Percentiles rank a stretch among this genome's conserved stretches.
Conservation (phyloP, 441 rosid species). For the Populus hybrid region DNA sequence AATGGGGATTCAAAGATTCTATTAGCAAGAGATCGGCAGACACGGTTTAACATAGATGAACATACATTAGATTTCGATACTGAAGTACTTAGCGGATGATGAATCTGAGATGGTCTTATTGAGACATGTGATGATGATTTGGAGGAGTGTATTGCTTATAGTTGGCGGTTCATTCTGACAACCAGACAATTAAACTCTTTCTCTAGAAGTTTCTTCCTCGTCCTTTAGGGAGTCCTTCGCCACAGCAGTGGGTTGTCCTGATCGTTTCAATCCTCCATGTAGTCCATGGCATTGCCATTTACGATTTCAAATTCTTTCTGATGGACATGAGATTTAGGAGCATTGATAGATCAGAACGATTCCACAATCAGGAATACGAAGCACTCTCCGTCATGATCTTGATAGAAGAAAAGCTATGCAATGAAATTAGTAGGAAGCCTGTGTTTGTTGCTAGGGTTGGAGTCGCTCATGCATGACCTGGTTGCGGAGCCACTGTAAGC, state of each 20-base stretch:
- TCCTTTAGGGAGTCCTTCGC: constrained; percentile 34
- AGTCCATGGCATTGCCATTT: background rate
- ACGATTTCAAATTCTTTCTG: background rate
- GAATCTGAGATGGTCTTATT: constrained; percentile 82
- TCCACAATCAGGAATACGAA: background rate
- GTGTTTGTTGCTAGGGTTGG: background rate
- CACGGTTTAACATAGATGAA: constrained; percentile 68
- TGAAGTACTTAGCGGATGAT: constrained; percentile 92
- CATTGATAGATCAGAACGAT: background rate
- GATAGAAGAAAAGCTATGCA: background rate
- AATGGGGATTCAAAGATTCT: constrained; percentile 49
- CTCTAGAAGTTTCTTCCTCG: constrained; percentile 56
- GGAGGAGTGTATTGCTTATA: constrained; percentile 76
- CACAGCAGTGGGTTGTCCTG: constrained; percentile 30
- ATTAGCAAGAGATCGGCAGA: constrained; percentile 53
- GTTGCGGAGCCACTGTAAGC: too few relatives aligned
- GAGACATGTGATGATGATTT: constrained; percentile 86
- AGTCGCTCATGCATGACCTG: background rate
- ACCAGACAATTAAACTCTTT: constrained; percentile 53
- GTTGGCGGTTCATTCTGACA: constrained; percentile 45
- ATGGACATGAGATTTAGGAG: background rate
- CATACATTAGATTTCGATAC: constrained; percentile 43
- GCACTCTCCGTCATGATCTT: constrained; percentile 2
- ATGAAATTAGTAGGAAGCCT: background rate
- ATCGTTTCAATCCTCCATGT: background rate